A percentile compares a stretch with the other conserved stretches of the same genome.
Evolutionary conservation across 208 protist species (phyloP).

Genomic region (Strigomonas culicis): DNA sequence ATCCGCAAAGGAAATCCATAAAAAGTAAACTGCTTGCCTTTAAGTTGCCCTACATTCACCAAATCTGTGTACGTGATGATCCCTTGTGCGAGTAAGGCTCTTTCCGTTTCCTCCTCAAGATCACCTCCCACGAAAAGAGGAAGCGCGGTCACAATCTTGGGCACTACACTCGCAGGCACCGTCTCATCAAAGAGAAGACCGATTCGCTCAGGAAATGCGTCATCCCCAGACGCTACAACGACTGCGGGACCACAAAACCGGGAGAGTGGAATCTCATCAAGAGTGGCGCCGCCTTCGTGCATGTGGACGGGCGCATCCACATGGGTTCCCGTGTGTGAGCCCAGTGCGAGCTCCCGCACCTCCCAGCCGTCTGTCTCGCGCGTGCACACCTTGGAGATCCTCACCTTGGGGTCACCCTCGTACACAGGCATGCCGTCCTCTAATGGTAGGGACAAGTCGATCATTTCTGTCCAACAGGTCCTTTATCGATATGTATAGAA

Average conservation of each 20-base stretch:
- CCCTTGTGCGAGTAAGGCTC: constrained; percentile 17
- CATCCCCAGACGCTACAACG: constrained; percentile 10
- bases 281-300: constrained; percentile 25
- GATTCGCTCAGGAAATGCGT: constrained; percentile 7
- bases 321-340: constrained; percentile 48
- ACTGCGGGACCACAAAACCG: constrained; percentile 33
- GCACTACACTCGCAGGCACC: constrained; percentile 16
- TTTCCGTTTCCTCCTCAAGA: constrained; percentile 29
- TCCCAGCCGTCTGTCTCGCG: constrained; percentile 41
- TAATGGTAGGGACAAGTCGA: constrained; percentile 29
- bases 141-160: constrained; percentile 13
- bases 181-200: constrained; percentile 32
- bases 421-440: constrained; percentile 42
- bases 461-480: constrained; percentile 8
- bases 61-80: constrained; percentile 46
- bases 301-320: constrained; percentile 49
- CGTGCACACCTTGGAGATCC: constrained; percentile 29
- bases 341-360: constrained; percentile 29
- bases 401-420: constrained; percentile 37
- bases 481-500: not conserved
- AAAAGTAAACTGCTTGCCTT: constrained; percentile 21
- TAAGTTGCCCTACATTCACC: constrained; percentile 33
- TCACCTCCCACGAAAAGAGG: constrained; percentile 35
- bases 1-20: constrained; percentile 41
- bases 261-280: constrained; percentile 32